Evolutionary conservation across 768 basidiomycete genomes (phyloP).

Genomic region (Cystofilobasidium macerans): DNA sequence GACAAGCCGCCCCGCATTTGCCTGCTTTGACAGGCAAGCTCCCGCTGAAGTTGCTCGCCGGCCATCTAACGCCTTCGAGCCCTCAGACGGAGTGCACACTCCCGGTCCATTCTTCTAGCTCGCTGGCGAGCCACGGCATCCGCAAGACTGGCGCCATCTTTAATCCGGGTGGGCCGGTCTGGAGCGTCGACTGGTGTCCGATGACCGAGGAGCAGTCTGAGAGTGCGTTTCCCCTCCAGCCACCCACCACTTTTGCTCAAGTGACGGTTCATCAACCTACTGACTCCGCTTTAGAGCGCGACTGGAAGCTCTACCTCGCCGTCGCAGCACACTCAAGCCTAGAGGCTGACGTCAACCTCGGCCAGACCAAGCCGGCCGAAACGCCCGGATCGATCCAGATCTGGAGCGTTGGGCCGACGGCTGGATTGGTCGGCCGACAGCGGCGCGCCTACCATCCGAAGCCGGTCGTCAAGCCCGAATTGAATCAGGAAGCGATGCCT

Average conservation of each 20-base stretch:
- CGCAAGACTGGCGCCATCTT: conserved; percentile 52
- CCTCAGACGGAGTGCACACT: conserved; percentile 5
- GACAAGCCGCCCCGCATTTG: conserved; percentile 1
- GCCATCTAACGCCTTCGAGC: not conserved
- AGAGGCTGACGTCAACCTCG: conserved; percentile 56
- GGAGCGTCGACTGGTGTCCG: conserved; percentile 90
- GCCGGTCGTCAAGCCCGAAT: no score
- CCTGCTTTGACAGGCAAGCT: not conserved
- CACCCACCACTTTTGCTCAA: not conserved
- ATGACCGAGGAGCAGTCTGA: conserved; percentile 42
- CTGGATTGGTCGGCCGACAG: not conserved
- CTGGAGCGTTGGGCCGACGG: conserved; percentile 45
- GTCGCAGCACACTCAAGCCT: conserved; percentile 61
- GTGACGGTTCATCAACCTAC: not conserved
- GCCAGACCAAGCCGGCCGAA: conserved; percentile 44
- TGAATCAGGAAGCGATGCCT: no score
- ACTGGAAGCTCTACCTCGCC: conserved; percentile 67
- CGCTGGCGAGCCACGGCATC: conserved; percentile 1
- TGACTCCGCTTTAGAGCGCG: conserved; percentile 41
- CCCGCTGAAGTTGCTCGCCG: conserved; percentile 7
- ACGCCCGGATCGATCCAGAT: conserved; percentile 67
- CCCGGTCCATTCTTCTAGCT: not conserved
- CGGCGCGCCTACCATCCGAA: conserved; percentile 30
- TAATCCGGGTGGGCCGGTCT: conserved; percentile 79
- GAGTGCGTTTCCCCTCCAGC: conserved; percentile 19